Base-by-base conservation (phyloP, 305 asterid species). In the Plantago lanceolata region DNA sequence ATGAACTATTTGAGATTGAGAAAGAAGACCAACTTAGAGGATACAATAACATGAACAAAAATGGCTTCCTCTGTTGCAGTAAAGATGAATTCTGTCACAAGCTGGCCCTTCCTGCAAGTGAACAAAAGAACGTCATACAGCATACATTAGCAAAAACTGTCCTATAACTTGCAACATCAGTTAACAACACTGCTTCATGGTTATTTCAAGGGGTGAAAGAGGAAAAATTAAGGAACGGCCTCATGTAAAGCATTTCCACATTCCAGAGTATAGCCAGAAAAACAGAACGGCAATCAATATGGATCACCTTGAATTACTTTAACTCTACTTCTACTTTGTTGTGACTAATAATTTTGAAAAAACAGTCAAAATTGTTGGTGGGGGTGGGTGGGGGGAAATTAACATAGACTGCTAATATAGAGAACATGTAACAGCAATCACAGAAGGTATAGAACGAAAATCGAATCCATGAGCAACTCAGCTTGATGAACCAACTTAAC, bases 21-120 rank as follows among this genome's bases (percentile, higher is more conserved):
- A 50, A 40, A 17, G 48, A 65, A 67, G 59, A 77, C 94, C 61
- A 72, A 90, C 99, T 85, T 94, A 31, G 95, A 89, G 81, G 96
- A 88, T 75, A 94, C 77, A 62, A 90, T 80, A 67, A 85, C 97
- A 69, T 94, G 99, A 71, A 84, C 96, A 57, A 87, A 94, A 68
- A 94, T 81, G 55, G 97, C 81, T 76, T 94, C 99, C 73, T 94
- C 97, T 0, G 97, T 83, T 40, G 96, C 96, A 52, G 94, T 82
- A 84, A 94, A 94, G 70, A 94, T 76, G 78, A 90, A 90, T 81
- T 94, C 99, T 43, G 82, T 81, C 81, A 94, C 94, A 61, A 96
- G 99, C 72, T 94, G 96, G 44, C 95, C 97, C 80, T 80, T 86
- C 95, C 99, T 94, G 71, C 84, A 84, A 64, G 61, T 71, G 68